phyloP scores from a whole-genome alignment of 163 green algal genomes.

The Coccomyxa subellipsoidea region DNA sequence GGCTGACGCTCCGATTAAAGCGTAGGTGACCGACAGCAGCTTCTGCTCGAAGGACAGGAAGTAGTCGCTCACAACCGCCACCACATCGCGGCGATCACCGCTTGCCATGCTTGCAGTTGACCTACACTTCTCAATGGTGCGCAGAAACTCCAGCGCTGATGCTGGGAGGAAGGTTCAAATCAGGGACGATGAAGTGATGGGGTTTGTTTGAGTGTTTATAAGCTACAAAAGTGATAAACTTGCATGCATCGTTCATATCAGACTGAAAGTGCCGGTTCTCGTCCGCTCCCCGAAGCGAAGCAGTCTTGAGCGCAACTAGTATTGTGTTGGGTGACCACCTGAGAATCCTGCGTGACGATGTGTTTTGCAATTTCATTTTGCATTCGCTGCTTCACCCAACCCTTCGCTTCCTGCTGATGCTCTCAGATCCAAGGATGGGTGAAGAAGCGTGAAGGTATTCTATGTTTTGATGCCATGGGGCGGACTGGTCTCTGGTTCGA shows the following conservation, averaged over 20 bases:
- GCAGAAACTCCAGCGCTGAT: no score
- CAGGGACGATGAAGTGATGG: no score
- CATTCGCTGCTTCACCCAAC: background rate
- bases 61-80: background rate
- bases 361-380: background rate
- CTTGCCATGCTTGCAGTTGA: no score
- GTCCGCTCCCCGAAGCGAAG: background rate
- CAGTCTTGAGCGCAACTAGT: background rate
- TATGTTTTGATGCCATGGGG: no score
- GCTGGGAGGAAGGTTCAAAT: no score
- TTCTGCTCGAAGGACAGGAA: background rate
- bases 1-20: background rate
- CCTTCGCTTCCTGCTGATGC: background rate
- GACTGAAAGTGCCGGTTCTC: background rate
- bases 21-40: background rate
- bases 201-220: no score
- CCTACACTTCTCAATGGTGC: no score
- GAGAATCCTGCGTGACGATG: background rate
- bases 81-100: background rate
- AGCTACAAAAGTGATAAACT: no score
- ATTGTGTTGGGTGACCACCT: background rate
- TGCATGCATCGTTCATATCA: background rate
- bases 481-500: no score
- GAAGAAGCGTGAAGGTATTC: no score
- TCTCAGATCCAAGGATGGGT: no score